Conservation (phyloP, 352 stramenopile species). For the Pythium utonaiense region DNA sequence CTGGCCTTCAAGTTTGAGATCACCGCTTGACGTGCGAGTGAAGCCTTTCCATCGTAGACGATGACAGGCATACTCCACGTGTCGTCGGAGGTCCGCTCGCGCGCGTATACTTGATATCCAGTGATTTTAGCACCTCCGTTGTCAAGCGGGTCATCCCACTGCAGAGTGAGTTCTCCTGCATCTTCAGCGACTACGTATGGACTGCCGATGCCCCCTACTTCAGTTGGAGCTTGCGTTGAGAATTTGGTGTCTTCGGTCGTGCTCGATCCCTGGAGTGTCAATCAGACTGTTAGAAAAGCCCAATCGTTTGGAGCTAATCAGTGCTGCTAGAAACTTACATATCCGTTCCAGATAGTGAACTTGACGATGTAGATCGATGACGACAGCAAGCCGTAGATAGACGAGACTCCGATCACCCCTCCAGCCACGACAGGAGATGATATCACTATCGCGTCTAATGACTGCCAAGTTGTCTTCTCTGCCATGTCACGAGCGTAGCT, state of each 20-base stretch:
- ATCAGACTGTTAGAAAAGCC: constrained; percentile 2
- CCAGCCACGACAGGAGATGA: not conserved
- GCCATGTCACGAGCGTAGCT: constrained; percentile 29
- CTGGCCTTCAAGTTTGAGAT: constrained; percentile 33
- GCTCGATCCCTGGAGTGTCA: constrained; percentile 37
- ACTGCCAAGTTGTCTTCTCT: constrained; percentile 11
- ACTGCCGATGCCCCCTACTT: constrained; percentile 21
- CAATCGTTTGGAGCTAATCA: not conserved
- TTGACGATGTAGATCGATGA: constrained; percentile 18
- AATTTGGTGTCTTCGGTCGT: constrained; percentile 21
- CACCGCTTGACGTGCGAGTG: constrained; percentile 15
- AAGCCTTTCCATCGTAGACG: constrained; percentile 40
- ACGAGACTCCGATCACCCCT: not conserved
- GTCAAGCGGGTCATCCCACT: constrained; percentile 40
- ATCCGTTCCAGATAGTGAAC: constrained; percentile 4
- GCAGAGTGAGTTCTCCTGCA: constrained; percentile 42
- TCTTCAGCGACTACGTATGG: constrained; percentile 35
- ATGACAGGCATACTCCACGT: constrained; percentile 31
- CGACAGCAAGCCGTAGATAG: constrained; percentile 15
- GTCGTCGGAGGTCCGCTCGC: constrained; percentile 19
- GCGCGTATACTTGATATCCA: constrained; percentile 37
- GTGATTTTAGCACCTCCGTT: constrained; percentile 38
- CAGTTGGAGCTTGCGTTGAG: constrained; percentile 30
- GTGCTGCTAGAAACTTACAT: constrained; percentile 6
- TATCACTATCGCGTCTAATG: not conserved